Percentiles rank a stretch among this genome's conserved stretches.
phyloP scores from a whole-genome alignment of 768 basidiomycete genomes.

The Dioszegia hungarica region DNA sequence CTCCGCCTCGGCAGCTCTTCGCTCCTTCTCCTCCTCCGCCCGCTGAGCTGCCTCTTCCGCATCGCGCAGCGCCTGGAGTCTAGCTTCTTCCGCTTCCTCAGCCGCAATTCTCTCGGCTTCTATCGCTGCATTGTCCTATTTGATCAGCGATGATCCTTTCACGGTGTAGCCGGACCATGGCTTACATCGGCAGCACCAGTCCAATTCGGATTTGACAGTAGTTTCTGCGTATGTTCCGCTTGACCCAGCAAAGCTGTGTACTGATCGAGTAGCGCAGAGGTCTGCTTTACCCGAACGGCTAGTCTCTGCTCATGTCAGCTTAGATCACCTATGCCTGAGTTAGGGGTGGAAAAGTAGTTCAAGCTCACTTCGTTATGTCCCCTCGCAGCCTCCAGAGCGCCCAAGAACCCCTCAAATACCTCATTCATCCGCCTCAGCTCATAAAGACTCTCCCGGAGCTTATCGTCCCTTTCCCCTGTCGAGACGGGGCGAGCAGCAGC shows the following conservation, averaged over 20 bases:
- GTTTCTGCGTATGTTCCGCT: constrained; percentile 48
- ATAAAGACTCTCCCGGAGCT: constrained; percentile 41
- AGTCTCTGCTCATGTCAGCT: constrained; percentile 21
- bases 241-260: constrained; percentile 49
- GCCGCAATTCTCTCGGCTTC: constrained; percentile 17
- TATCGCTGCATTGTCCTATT: constrained; percentile 14
- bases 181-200: constrained; percentile 44
- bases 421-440: constrained; percentile 48
- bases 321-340: not conserved
- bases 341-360: too few species aligned
- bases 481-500: not conserved
- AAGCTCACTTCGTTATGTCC: constrained; percentile 47
- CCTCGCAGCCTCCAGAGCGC: constrained; percentile 33
- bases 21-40: constrained; percentile 10
- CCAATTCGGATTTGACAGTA: constrained; percentile 48
- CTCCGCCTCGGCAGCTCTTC: constrained; percentile 14
- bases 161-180: not conserved
- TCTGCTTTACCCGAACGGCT: constrained; percentile 36
- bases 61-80: constrained; percentile 1
- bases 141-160: not conserved
- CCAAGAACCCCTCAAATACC: constrained; percentile 43
- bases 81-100: constrained; percentile 6
- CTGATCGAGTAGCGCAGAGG: constrained; percentile 47
- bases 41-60: constrained; percentile 10
- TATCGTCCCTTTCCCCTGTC: constrained; percentile 15